These are phyloP conservation scores for Passalora sequoiae DNA, from an alignment of 2,329 filamentous ascomycete genomes.

Conservation along the genomic window DNA sequence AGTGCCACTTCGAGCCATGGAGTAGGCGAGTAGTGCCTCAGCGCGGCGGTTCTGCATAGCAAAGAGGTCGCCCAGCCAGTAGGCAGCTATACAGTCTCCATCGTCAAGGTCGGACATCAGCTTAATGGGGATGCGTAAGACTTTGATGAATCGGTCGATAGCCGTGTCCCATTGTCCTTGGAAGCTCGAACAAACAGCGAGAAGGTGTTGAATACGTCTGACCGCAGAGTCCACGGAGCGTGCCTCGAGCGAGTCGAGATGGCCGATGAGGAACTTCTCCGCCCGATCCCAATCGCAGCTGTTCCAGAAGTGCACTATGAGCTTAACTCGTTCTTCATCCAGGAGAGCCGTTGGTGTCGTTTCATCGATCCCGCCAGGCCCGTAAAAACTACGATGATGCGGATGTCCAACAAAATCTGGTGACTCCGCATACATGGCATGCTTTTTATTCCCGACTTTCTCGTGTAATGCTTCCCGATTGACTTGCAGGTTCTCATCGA, in stretches of 20 bases:
- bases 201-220: constrained; percentile 17
- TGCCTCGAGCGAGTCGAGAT: background rate
- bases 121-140: constrained; percentile 16
- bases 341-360: constrained; percentile 3
- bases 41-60: constrained; percentile 18
- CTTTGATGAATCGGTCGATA: constrained; percentile 18
- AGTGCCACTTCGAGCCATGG: constrained; percentile 17
- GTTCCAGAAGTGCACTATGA: constrained; percentile 19
- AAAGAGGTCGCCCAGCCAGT: constrained; percentile 26
- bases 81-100: constrained; percentile 26
- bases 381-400: background rate
- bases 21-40: constrained; percentile 25
- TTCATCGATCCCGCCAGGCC: background rate
- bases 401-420: constrained; percentile 1
- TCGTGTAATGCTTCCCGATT: no score
- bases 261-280: constrained; percentile 10
- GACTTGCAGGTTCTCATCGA: no score
- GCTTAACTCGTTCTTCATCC: constrained; percentile 10
- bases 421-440: background rate
- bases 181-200: constrained; percentile 24
- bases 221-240: background rate
- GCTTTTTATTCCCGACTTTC: no score
- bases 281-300: constrained; percentile 14
- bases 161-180: constrained; percentile 20
- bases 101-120: constrained; percentile 16